Evolutionary conservation across 2,329 filamentous ascomycete species (phyloP), one percentile per base, ranked within the genome.

Genomic region (Pseudogymnoascus sp.): DNA sequence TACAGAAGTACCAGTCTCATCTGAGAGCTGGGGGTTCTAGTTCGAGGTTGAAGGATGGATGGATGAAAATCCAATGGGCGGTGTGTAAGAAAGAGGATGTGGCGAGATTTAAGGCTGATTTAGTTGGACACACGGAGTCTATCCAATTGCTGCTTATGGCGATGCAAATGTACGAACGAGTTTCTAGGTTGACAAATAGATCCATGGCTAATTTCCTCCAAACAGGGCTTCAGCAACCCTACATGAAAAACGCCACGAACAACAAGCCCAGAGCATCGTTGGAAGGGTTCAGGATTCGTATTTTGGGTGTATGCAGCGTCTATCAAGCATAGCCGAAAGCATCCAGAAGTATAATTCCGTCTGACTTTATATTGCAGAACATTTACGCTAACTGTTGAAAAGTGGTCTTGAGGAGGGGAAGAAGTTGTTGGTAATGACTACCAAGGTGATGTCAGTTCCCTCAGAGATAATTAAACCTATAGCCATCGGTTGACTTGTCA

Each of bases 111-210:
- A 68, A 67, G 42, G 66, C 63, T 3, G 67, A 69, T 23, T 60
- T 74, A 16, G 65, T 65, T 38, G 68, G 65, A 6, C 69, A 73
- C 63, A 67, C 67, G 1, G 65, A 68, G 23, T 64, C 62, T 11
- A 73, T 73, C 63, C 64, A 71, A 16, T 61, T 74, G 61, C 60
- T 73, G 35, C 62, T 73, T 7, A 63, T 65, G 14, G 69, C 70
- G 0, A 62, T 73, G 3, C 69, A 71, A 35, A 65, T 71, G 67
- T 69, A 31, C 47, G 47, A 16, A 53, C 8, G n/a, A 16, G 23
- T 28, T 28, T 53, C 23, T 2, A 53, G 8, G 7, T 25, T 50
- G 44, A 28, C 12, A 18, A 63, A 65, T 38, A 1, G 3, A 25
- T 21, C 21, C 0, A 60, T 47, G 16, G 33, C 12, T 23, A 16